phyloP scores from a whole-genome alignment of 805 yeast species.

The Saturnispora silvae region DNA sequence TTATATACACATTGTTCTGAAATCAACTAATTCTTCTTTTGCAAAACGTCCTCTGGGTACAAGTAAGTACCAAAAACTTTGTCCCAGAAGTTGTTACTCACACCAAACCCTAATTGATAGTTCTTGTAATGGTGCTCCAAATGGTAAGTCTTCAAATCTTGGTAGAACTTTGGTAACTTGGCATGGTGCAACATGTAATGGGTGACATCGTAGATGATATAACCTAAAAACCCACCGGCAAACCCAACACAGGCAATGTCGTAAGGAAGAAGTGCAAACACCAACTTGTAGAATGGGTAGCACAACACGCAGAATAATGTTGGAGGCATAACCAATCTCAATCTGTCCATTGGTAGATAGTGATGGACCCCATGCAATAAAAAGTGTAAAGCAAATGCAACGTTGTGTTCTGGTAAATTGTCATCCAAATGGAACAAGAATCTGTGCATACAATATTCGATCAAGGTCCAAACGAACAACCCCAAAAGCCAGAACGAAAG shows the following conservation, averaged over 20 bases:
- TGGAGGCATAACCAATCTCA: conserved; percentile 95
- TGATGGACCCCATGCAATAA: conserved; percentile 94
- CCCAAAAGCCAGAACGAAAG: conserved; percentile 63
- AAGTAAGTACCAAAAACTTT: conserved; percentile 76
- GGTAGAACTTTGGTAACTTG: conserved; percentile 64
- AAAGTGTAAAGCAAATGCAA: conserved; percentile 76
- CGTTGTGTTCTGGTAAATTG: conserved; percentile 69
- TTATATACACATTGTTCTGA: too few species aligned
- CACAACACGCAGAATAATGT: conserved; percentile 63
- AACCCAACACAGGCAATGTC: conserved; percentile 84
- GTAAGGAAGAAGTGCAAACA: conserved; percentile 68
- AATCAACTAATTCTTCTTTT: conserved; percentile 30
- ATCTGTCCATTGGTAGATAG: conserved; percentile 91
- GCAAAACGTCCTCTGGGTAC: conserved; percentile 34
- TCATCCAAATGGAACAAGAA: conserved; percentile 88
- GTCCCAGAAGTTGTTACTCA: conserved; percentile 92
- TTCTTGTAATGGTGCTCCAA: conserved; percentile 97
- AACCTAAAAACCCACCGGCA: conserved; percentile 94
- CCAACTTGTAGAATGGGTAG: conserved; percentile 70
- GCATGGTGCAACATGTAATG: conserved; percentile 92
- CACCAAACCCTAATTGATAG: conserved; percentile 95
- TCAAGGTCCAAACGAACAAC: conserved; percentile 83
- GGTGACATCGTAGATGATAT: conserved; percentile 83
- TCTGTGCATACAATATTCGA: conserved; percentile 83
- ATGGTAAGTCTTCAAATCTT: conserved; percentile 78